Percentiles rank a stretch among this genome's conserved stretches.
These are phyloP conservation scores for Penicillium ochrochloron DNA, from an alignment of 495 filamentous ascomycete genomes.

Conservation along the genomic window DNA sequence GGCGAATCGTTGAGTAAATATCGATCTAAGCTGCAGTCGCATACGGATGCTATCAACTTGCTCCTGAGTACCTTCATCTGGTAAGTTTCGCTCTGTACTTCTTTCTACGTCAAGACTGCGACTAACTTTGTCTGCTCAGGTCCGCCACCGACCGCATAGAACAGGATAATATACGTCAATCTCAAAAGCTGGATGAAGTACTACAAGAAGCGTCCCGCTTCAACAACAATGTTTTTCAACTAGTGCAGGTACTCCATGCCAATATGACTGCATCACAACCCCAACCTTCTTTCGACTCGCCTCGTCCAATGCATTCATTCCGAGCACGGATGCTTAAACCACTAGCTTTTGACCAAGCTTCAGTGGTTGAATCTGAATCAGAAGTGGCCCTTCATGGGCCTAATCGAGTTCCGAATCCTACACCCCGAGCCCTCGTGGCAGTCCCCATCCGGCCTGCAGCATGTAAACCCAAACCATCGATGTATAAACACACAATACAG, in stretches of 20 bases:
- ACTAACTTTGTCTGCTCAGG: neutral
- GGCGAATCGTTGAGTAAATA: constrained; percentile 14
- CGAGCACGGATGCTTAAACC: neutral
- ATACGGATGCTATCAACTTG: constrained; percentile 2
- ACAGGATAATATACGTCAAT: neutral
- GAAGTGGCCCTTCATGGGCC: neutral
- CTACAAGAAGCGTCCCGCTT: neutral
- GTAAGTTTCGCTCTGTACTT: neutral
- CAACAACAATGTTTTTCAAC: neutral
- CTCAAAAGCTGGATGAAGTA: neutral
- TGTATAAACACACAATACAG: neutral
- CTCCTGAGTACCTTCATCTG: neutral
- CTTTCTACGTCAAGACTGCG: neutral
- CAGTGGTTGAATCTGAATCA: no score
- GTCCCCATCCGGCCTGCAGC: neutral
- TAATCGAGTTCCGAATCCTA: neutral
- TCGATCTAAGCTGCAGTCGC: constrained; percentile 15
- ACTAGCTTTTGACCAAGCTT: neutral
- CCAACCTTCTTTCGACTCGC: neutral
- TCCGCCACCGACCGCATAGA: neutral
- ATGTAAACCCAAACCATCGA: neutral
- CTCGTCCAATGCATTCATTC: neutral
- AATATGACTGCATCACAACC: neutral
- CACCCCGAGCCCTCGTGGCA: neutral
- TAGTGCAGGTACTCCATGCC: neutral